phyloP scores from a whole-genome alignment of 176 grass and related monocot species.

The Hordeum vulgare region MorexV3_pseudomolecules_assembly NC_058524.1:368628628-368629127 shows the following conservation, averaged over 20 bases:
- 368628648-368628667: conserved; percentile 82
- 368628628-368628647: conserved; percentile 98
- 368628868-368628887: conserved; percentile 97
- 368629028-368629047: background rate
- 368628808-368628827: background rate
- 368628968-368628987: background rate
- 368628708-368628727: background rate
- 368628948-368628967: conserved; percentile 40
- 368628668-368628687: conserved; percentile 85
- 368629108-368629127: conserved; percentile 76
- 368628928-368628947: conserved; percentile 98
- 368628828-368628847: conserved; percentile 9
- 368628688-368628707: conserved; percentile 12
- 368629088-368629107: conserved; percentile 93
- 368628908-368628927: conserved; percentile 86
- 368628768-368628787: background rate
- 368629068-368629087: conserved; percentile 89
- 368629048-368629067: conserved; percentile 33
- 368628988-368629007: background rate
- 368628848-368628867: conserved; percentile 38
- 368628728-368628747: background rate
- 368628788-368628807: background rate
- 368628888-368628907: conserved; percentile 87
- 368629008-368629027: background rate
- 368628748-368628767: background rate